Evolutionary conservation across 192 early-diverging fungal genomes (phyloP).

Genomic region (Dispira parvispora): DNA sequence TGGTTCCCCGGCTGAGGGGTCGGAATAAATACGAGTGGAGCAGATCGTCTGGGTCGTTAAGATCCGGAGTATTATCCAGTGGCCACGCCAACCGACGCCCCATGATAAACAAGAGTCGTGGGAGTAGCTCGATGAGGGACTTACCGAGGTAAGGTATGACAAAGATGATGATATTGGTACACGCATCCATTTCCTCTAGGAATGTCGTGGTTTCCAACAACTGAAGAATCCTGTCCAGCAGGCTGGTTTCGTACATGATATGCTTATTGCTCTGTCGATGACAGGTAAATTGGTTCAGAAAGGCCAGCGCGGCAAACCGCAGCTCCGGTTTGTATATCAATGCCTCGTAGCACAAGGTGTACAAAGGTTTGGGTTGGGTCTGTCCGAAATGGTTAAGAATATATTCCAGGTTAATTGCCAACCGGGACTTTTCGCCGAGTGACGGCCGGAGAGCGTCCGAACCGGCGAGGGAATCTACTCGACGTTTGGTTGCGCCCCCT

Average conservation of each 20-base stretch:
- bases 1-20: not conserved
- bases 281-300: slow-evolving; percentile 4
- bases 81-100: not conserved
- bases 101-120: not conserved
- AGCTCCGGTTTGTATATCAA: too few relatives aligned
- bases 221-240: not conserved
- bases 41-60: not conserved
- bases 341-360: too few relatives aligned
- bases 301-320: not conserved
- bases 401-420: not conserved
- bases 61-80: not conserved
- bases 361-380: not conserved
- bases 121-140: not conserved
- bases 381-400: not conserved
- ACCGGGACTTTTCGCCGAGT: not conserved
- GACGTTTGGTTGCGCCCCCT: not conserved
- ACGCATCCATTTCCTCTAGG: not conserved
- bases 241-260: not conserved
- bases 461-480: not conserved
- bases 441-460: not conserved
- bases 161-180: not conserved
- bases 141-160: not conserved
- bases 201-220: not conserved
- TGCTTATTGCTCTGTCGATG: not conserved
- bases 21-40: not conserved